Conservation (phyloP, 176 grass and related monocot species). For the bread wheat (Triticum aestivum) region DNA sequence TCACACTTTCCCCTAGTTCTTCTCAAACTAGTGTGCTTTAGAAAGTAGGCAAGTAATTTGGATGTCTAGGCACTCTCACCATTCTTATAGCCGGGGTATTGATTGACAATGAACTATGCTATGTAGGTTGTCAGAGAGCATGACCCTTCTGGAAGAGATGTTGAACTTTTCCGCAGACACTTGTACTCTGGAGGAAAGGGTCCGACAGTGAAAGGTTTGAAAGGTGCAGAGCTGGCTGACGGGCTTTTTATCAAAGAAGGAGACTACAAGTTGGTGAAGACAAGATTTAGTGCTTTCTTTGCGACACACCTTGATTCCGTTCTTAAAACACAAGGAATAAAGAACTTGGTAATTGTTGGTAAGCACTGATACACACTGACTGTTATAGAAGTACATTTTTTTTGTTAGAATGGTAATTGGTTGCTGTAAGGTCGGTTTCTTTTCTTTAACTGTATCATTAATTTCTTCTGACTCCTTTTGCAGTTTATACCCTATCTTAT, state of each 20-base stretch:
- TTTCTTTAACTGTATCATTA: background rate
- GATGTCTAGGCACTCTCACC: background rate
- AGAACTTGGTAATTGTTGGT: conserved; percentile 81
- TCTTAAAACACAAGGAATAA: conserved; percentile 71
- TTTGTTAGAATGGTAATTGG: background rate
- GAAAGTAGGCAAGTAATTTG: background rate
- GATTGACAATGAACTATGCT: conserved; percentile 5
- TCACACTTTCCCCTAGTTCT: background rate
- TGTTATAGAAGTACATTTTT: background rate
- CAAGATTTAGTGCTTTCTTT: conserved; percentile 93
- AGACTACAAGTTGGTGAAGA: conserved; percentile 97
- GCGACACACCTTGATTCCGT: conserved; percentile 77
- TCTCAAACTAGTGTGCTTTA: background rate
- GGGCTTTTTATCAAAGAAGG: conserved; percentile 76
- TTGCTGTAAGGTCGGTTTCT: background rate
- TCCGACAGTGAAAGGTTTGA: conserved; percentile 67
- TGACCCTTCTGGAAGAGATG: conserved; percentile 81
- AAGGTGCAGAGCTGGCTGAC: conserved; percentile 70
- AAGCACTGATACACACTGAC: conserved; percentile 24
- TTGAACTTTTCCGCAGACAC: conserved; percentile 74
- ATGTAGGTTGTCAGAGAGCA: conserved; percentile 92
- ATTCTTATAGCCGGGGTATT: background rate
- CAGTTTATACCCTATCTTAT: background rate
- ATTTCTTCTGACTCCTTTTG: background rate
- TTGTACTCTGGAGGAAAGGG: conserved; percentile 73